A percentile compares a stretch with the other conserved stretches of the same genome.
Conservation (phyloP, 352 stramenopile species). For the Phytophthora crassamura region DNA sequence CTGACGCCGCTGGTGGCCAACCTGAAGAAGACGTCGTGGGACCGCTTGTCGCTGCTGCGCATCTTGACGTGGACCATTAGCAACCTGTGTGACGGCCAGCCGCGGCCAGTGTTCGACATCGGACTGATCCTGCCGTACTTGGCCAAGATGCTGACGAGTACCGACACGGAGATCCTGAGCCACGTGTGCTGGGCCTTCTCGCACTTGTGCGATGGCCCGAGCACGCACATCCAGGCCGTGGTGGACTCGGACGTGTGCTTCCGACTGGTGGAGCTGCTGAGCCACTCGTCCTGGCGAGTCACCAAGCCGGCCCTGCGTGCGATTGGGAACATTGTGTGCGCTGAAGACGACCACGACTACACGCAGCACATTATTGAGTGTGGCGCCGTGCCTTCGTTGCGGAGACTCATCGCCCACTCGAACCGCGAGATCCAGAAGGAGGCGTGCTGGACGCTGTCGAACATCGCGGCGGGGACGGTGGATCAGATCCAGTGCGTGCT, state of each 20-base stretch:
- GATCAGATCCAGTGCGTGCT: slow-evolving; percentile 98
- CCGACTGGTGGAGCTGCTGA: slow-evolving; percentile 94
- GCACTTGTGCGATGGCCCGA: slow-evolving; percentile 97
- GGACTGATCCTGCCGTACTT: slow-evolving; percentile 88
- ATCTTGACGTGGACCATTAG: slow-evolving; percentile 94
- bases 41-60: slow-evolving; percentile 85
- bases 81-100: slow-evolving; percentile 93
- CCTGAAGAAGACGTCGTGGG: slow-evolving; percentile 87
- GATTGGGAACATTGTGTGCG: slow-evolving; percentile 99
- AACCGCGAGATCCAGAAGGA: slow-evolving; percentile 99
- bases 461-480: slow-evolving; percentile 97
- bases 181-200: slow-evolving; percentile 97
- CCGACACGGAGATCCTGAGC: slow-evolving; percentile 95
- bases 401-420: slow-evolving; percentile 94
- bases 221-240: slow-evolving; percentile 96
- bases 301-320: slow-evolving; percentile 97
- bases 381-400: slow-evolving; percentile 93
- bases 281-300: slow-evolving; percentile 94
- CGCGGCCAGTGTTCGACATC: slow-evolving; percentile 90
- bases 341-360: slow-evolving; percentile 94
- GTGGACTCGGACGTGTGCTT: slow-evolving; percentile 91
- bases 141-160: slow-evolving; percentile 92
- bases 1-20: slow-evolving; percentile 89
- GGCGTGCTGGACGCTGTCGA: slow-evolving; percentile 95
- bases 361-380: slow-evolving; percentile 97